phyloP scores from a whole-genome alignment of 2,329 filamentous ascomycete species.

The Aspergillus sojae region DNA sequence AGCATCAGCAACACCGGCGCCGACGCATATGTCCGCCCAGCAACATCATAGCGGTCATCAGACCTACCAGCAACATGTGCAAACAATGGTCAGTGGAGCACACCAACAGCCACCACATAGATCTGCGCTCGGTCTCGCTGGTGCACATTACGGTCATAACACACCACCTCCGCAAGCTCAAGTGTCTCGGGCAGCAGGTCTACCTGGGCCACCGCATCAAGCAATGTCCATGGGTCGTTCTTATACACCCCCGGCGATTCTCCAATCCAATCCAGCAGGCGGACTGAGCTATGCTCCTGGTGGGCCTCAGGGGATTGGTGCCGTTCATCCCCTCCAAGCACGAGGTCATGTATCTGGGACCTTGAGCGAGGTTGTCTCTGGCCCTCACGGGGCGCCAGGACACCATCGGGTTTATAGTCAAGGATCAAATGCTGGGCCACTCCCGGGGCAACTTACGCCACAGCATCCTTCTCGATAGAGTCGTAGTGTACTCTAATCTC shows the following conservation, averaged over 20 bases:
- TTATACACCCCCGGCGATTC: constrained; percentile 42
- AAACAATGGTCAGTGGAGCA: constrained; percentile 40
- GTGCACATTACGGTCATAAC: constrained; percentile 35
- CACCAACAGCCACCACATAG: constrained; percentile 39
- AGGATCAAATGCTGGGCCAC: constrained; percentile 33
- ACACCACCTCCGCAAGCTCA: constrained; percentile 38
- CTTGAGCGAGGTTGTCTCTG: constrained; percentile 26
- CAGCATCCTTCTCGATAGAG: constrained; percentile 31
- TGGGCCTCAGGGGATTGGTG: constrained; percentile 21
- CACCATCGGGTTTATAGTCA: constrained; percentile 45
- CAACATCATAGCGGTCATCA: constrained; percentile 27
- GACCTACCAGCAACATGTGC: constrained; percentile 42
- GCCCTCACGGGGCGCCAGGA: constrained; percentile 20
- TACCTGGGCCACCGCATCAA: constrained; percentile 28
- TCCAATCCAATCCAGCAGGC: constrained; percentile 32
- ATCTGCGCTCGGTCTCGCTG: constrained; percentile 32
- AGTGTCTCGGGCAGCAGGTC: constrained; percentile 26
- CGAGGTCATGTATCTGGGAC: constrained; percentile 28
- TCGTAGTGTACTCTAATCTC: background rate
- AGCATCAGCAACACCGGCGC: constrained; percentile 26
- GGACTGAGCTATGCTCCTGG: constrained; percentile 35
- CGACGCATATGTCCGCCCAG: constrained; percentile 25
- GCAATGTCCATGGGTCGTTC: constrained; percentile 36
- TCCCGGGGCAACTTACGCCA: constrained; percentile 30
- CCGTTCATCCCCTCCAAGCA: constrained; percentile 32